Conservation (phyloP, 306 rosid genomes). For the Argentina anserina region DNA sequence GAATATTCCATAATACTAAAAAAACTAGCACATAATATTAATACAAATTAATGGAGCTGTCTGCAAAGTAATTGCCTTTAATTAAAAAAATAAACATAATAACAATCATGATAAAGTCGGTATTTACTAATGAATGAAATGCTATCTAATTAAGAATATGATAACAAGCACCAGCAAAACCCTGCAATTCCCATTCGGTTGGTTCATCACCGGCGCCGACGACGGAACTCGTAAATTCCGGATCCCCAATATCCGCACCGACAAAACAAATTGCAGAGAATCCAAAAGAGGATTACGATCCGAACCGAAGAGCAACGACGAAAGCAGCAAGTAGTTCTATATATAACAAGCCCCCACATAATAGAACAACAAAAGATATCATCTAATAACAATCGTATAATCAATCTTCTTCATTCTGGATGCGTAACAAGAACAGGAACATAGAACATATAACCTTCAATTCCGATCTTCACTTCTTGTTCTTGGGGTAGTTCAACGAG, state of each 20-base stretch:
- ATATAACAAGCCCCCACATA: background rate
- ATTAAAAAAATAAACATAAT: background rate
- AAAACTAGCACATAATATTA: background rate
- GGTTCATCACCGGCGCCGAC: background rate
- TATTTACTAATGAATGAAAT: slow-evolving; percentile 10
- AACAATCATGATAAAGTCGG: background rate
- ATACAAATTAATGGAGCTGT: background rate
- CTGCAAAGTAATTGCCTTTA: background rate
- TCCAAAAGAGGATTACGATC: background rate
- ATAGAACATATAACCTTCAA: no score
- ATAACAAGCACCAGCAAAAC: background rate
- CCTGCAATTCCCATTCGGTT: background rate
- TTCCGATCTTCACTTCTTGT: background rate
- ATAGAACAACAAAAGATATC: slow-evolving; percentile 2
- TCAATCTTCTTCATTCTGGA: slow-evolving; percentile 5
- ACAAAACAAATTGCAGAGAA: background rate
- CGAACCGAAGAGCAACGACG: background rate
- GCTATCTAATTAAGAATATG: slow-evolving; percentile 1
- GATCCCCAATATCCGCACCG: background rate
- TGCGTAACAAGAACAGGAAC: background rate
- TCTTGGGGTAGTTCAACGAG: slow-evolving; percentile 39
- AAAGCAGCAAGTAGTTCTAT: slow-evolving; percentile 2
- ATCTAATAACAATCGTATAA: slow-evolving; percentile 10
- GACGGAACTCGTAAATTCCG: background rate
- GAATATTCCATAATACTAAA: background rate